Base-by-base conservation (phyloP, 108 stramenopile genomes). In the Cyclostephanos tholiformis region DNA sequence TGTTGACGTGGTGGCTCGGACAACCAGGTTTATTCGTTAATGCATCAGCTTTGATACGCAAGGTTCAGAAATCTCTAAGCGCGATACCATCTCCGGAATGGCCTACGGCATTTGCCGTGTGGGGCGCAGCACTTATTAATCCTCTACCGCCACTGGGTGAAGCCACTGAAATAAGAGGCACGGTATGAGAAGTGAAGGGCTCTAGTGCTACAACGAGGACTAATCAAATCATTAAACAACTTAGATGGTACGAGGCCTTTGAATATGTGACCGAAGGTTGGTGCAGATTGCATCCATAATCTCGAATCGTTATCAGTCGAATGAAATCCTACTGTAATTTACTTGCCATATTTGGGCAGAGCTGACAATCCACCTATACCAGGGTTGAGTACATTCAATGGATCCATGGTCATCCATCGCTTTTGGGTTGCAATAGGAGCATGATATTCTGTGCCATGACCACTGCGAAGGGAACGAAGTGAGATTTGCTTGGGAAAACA, bases 401-500 rank as follows among this genome's bases (percentile, higher is more conserved):
- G 91, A 76, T 95, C 93, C 91, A 95, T 92, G 30, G 80, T 71
- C 82, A 85, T 84, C 93, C 93, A 95, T 62, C 91, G 65, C 10
- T 83, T 41, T 71, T 92, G 85, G 17, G 91, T 83, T 12, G 80
- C 77, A 13, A 69, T 14, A 16, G 93, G 93, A 7, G 93, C 93
- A 63, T 78, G 66, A 67, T 95, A 95, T 71, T 95, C 93, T 11
- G 89, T 91, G 10, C 93, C 93, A 68, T 95, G 93, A 2, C 93
- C 93, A 69, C 44, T 46, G 44, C 44, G 3, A 46, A 14, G 16
- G 16, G 44, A 17, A 46, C 16, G 16, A 17, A 41, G 44, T 46
- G 44, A 46, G 44, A 46, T 14, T 17, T 16, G 16, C 1, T 14
- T 46, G 13, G 12, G 13, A 14, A 1, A 3, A 4, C n/a, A 46